Evolutionary conservation across 2,329 filamentous ascomycete genomes (phyloP).

Genomic region (Fusarium chaquense): DNA sequence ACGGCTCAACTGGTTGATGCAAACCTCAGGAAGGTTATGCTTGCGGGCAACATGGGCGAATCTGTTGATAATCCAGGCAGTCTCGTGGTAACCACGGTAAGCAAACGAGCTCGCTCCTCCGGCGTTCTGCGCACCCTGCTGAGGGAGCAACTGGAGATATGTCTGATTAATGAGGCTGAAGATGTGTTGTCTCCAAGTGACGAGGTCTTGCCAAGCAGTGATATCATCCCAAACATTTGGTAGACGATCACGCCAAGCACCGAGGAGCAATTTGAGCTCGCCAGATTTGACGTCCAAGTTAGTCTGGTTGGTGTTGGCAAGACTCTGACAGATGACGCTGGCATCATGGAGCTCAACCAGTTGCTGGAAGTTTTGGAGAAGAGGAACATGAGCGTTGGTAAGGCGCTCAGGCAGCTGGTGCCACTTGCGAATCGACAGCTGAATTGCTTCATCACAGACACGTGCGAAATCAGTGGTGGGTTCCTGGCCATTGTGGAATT

Average conservation of each 20-base stretch:
- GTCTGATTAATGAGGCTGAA: slow-evolving; percentile 97
- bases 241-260: slow-evolving; percentile 93
- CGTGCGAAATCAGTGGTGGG: slow-evolving; percentile 82
- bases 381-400: slow-evolving; percentile 93
- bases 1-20: slow-evolving; percentile 94
- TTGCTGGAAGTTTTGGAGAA: slow-evolving; percentile 98
- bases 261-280: slow-evolving; percentile 92
- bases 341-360: slow-evolving; percentile 97
- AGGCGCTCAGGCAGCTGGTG: slow-evolving; percentile 95
- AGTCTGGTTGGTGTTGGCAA: slow-evolving; percentile 82
- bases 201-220: slow-evolving; percentile 97
- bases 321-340: slow-evolving; percentile 92
- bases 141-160: slow-evolving; percentile 86
- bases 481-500: slow-evolving; percentile 92
- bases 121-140: slow-evolving; percentile 78
- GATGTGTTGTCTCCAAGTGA: slow-evolving; percentile 99
- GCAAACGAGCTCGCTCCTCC: slow-evolving; percentile 89
- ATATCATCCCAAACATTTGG: slow-evolving; percentile 99
- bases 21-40: slow-evolving; percentile 95
- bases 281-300: slow-evolving; percentile 96
- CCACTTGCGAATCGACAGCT: slow-evolving; percentile 98
- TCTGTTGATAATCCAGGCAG: slow-evolving; percentile 99
- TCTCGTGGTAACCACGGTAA: slow-evolving; percentile 97
- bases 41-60: slow-evolving; percentile 98
- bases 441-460: slow-evolving; percentile 95